Percentiles rank a stretch among this genome's conserved stretches.
These are phyloP conservation scores for Cercophora scortea DNA, from an alignment of 495 filamentous ascomycete species.

Conservation along the genomic window DNA sequence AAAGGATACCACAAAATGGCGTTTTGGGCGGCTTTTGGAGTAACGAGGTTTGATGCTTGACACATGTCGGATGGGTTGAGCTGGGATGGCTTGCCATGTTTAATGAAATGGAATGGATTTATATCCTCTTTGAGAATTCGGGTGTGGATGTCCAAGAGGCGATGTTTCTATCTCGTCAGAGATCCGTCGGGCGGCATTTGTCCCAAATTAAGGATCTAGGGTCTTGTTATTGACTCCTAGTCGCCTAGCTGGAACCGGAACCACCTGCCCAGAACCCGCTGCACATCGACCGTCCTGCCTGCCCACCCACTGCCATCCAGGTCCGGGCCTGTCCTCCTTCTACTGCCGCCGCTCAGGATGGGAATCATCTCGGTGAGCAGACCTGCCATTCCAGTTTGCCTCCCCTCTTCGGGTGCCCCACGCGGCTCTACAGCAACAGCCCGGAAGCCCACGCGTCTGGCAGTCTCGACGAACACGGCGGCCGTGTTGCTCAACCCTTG, in stretches of 20 bases:
- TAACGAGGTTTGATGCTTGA: too few species aligned
- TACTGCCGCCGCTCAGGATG: conserved; percentile 51
- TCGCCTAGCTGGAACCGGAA: conserved; percentile 48
- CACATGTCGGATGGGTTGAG: too few species aligned
- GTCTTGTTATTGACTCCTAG: conserved; percentile 17
- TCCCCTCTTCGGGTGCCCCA: not conserved
- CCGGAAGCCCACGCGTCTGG: conserved; percentile 29
- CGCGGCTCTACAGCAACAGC: conserved; percentile 27
- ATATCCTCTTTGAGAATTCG: not conserved
- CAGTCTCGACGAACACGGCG: conserved; percentile 59
- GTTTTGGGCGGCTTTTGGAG: conserved; percentile 7
- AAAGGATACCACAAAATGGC: conserved; percentile 17
- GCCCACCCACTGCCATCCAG: conserved; percentile 52
- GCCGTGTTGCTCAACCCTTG: conserved; percentile 70
- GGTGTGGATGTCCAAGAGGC: not conserved
- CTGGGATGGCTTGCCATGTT: too few species aligned
- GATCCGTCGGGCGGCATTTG: not conserved
- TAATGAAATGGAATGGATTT: too few species aligned
- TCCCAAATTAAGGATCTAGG: not conserved
- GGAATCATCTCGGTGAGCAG: conserved; percentile 52
- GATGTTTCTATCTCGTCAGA: too few species aligned
- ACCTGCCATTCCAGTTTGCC: conserved; percentile 11
- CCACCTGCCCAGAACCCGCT: conserved; percentile 62
- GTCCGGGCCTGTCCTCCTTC: conserved; percentile 27
- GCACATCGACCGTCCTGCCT: conserved; percentile 60